A percentile compares a stretch with the other conserved stretches of the same genome.
Conservation (phyloP, 345 rosid genomes). For the Populus ilicifolia region DNA sequence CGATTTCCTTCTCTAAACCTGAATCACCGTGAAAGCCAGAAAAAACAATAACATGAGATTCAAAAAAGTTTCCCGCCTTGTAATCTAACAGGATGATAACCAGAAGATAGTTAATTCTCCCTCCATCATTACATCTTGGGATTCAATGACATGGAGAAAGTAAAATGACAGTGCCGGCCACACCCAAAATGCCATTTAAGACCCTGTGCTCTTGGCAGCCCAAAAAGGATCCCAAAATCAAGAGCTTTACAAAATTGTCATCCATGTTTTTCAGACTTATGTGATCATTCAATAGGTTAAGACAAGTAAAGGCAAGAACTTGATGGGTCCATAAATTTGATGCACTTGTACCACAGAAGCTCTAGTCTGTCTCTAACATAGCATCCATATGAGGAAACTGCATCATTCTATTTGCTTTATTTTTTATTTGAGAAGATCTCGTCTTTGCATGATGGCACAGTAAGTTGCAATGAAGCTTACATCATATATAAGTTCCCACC, state of each 20-base stretch:
- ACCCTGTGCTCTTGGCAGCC: not conserved
- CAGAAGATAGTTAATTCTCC: too few relatives aligned
- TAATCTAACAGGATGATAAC: not conserved
- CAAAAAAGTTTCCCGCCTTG: not conserved
- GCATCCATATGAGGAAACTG: not conserved
- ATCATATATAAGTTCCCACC: not conserved
- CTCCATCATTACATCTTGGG: not conserved
- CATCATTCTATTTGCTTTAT: not conserved
- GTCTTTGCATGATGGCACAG: not conserved
- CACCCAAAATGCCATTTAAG: not conserved
- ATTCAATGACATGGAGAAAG: not conserved
- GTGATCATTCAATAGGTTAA: not conserved
- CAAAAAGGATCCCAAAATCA: not conserved
- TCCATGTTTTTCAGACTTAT: not conserved
- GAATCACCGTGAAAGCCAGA: conserved; percentile 16
- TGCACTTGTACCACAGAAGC: not conserved
- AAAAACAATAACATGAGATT: conserved; percentile 14
- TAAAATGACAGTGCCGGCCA: not conserved
- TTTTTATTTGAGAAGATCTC: not conserved
- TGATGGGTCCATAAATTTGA: not conserved
- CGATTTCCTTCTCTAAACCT: conserved; percentile 94
- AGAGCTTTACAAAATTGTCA: not conserved
- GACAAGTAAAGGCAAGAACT: too few relatives aligned
- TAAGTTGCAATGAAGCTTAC: not conserved
- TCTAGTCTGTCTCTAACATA: not conserved